phyloP scores from a whole-genome alignment of 306 rosid species.

The Cucumis melo region DNA sequence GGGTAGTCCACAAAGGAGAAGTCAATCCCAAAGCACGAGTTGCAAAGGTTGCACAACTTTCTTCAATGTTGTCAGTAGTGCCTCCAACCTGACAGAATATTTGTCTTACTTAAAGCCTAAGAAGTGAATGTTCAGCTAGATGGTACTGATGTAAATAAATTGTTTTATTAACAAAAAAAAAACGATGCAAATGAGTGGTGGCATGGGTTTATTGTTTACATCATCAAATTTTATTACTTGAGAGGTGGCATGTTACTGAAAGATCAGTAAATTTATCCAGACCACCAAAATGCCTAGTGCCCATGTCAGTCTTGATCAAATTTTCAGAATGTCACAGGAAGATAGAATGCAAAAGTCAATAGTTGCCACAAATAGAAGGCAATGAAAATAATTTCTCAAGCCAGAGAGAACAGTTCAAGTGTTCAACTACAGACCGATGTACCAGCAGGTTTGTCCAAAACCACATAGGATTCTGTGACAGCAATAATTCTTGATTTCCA shows the following conservation, averaged over 20 bases:
- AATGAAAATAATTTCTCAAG: neutral
- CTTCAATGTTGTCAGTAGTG: slow-evolving; percentile 77
- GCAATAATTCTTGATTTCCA: slow-evolving; percentile 82
- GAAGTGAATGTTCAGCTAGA: neutral
- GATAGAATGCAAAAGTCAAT: neutral
- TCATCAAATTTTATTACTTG: neutral
- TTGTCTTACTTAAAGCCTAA: neutral
- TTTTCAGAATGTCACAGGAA: neutral
- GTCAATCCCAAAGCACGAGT: slow-evolving; percentile 76
- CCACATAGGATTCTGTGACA: slow-evolving; percentile 59
- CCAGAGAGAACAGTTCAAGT: slow-evolving; percentile 10
- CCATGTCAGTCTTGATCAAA: neutral
- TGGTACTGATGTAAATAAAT: neutral
- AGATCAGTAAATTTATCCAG: neutral
- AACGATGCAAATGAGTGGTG: neutral
- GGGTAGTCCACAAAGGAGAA: slow-evolving; percentile 73
- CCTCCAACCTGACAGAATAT: slow-evolving; percentile 64
- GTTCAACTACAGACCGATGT: slow-evolving; percentile 57
- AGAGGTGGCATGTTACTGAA: neutral
- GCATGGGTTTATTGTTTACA: neutral
- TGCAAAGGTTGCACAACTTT: slow-evolving; percentile 83
- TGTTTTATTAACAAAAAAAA: no score
- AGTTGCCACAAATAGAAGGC: neutral
- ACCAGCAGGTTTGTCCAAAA: slow-evolving; percentile 92
- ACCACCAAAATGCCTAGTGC: neutral